These are phyloP conservation scores for Fagopyrum homotropicum DNA, from an alignment of 148 eudicot species.

Conservation along the genomic window DNA sequence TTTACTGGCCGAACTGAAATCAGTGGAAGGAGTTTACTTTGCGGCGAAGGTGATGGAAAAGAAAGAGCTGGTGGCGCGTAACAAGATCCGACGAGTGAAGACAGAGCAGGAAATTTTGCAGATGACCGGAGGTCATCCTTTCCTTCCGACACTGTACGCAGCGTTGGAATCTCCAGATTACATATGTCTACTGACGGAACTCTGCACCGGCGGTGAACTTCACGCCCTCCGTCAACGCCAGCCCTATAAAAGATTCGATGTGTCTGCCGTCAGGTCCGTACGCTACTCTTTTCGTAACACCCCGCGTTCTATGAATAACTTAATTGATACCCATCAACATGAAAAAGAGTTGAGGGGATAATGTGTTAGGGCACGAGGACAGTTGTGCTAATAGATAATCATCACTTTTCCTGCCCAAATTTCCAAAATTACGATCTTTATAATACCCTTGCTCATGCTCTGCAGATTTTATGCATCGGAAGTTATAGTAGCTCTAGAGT, in stretches of 20 bases:
- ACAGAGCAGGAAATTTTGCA: conserved; percentile 66
- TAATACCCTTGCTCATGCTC: background rate
- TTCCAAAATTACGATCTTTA: too few relatives aligned
- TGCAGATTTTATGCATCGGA: conserved; percentile 88
- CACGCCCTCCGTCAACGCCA: conserved; percentile 88
- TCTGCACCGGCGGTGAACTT: conserved; percentile 92
- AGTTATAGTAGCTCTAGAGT: conserved; percentile 80
- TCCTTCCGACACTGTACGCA: conserved; percentile 68
- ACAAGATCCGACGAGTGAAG: conserved; percentile 63
- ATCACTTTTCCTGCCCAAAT: background rate
- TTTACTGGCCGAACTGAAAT: conserved; percentile 61
- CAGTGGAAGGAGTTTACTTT: conserved; percentile 30
- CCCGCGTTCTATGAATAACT: too few relatives aligned
- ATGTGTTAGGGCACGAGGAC: too few relatives aligned
- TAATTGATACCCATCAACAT: too few relatives aligned
- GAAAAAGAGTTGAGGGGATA: too few relatives aligned
- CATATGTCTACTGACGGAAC: conserved; percentile 77
- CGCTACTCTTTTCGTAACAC: background rate
- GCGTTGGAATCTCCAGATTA: conserved; percentile 53
- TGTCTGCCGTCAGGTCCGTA: conserved; percentile 79
- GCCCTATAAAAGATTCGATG: conserved; percentile 65
- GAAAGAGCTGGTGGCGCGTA: conserved; percentile 55
- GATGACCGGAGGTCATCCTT: conserved; percentile 66
- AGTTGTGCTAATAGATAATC: too few relatives aligned
- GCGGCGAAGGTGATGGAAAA: conserved; percentile 92